Evolutionary conservation across 305 asterid species (phyloP).

Genomic region (Rubia tinctorum): DNA sequence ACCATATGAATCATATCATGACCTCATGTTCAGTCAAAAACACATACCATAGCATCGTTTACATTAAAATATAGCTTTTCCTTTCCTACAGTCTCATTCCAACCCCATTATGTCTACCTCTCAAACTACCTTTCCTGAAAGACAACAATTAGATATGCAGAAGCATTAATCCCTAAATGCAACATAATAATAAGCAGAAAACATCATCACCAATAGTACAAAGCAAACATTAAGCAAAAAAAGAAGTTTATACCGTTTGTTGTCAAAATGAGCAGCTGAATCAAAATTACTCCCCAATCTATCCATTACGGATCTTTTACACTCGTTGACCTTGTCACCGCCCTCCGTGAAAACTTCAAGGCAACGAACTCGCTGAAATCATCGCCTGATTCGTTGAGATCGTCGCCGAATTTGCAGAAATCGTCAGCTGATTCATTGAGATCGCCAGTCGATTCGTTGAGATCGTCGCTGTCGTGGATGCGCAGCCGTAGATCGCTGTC

Average conservation of each 20-base stretch:
- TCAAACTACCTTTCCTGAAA: not conserved
- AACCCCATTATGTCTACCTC: no score
- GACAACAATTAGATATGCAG: not conserved
- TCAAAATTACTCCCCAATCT: constrained; percentile 71
- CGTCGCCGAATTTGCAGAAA: no score
- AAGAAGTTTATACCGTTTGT: constrained; percentile 50
- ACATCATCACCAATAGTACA: not conserved
- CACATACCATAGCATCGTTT: no score
- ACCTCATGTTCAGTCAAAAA: no score
- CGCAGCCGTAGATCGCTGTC: no score
- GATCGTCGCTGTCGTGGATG: no score
- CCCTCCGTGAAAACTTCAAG: no score
- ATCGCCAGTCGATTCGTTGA: no score
- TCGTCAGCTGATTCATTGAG: no score
- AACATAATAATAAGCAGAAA: not conserved
- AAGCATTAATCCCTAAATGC: not conserved
- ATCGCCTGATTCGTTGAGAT: no score
- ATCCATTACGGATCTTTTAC: constrained; percentile 69
- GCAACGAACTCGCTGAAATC: no score
- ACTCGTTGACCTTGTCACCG: no score
- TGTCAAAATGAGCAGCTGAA: constrained; percentile 35
- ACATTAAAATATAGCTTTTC: not conserved
- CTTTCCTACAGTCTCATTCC: not conserved
- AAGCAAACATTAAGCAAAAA: not conserved
- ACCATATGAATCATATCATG: not conserved